These are phyloP conservation scores for slime mould (Dictyostelium discoideum) DNA, from an alignment of 78 protist species.

Conservation along the genomic window DNA sequence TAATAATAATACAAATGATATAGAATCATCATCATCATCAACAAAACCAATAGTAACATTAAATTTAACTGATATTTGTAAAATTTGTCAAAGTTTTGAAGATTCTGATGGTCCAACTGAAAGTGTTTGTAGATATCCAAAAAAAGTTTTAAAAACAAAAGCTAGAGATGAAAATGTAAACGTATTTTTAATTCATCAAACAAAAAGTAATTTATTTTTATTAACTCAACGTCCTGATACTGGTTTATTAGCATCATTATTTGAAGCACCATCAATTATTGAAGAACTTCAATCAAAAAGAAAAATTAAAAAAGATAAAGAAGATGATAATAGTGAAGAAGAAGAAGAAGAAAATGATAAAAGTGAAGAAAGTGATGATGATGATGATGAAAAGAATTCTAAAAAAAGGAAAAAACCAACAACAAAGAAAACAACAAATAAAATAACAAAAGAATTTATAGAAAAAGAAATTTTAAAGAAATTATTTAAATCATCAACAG, in stretches of 20 bases:
- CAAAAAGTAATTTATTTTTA: not conserved
- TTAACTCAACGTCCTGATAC: conserved; percentile 69
- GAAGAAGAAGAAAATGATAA: not conserved
- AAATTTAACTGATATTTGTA: conserved; percentile 25
- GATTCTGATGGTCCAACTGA: conserved; percentile 47
- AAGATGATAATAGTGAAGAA: not conserved
- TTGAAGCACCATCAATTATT: conserved; percentile 47
- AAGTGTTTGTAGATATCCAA: conserved; percentile 63
- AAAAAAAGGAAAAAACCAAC: not conserved
- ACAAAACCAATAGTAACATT: not conserved
- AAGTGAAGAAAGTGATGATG: not conserved
- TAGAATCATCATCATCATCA: not conserved
- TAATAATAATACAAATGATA: not conserved
- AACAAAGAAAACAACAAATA: not conserved
- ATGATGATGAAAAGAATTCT: not conserved
- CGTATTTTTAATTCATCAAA: conserved; percentile 39
- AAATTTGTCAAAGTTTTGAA: conserved; percentile 29
- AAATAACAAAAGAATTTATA: not conserved
- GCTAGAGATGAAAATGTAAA: conserved; percentile 46
- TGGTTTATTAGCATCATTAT: conserved; percentile 75
- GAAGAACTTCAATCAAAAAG: not conserved
- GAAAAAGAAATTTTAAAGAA: not conserved
- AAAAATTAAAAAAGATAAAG: not conserved
- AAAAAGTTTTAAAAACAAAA: conserved; percentile 48
- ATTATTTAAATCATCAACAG: not conserved